A percentile compares a stretch with the other conserved stretches of the same genome.
These are phyloP conservation scores for Pezicula rhizophila DNA, from an alignment of 2,329 filamentous ascomycete species.

Conservation along the genomic window DNA sequence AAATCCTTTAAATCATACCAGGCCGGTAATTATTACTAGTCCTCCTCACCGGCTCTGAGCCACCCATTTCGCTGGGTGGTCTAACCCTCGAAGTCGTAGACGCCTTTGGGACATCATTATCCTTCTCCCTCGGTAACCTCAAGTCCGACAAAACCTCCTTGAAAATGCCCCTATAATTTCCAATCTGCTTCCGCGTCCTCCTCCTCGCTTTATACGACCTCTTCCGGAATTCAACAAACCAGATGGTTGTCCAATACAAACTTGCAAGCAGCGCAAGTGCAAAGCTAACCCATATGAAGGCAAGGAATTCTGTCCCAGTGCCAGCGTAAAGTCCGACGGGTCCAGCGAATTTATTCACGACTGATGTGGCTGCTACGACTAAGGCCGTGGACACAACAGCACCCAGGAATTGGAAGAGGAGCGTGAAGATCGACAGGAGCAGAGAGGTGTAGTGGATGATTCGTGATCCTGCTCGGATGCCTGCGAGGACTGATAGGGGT, in stretches of 20 bases:
- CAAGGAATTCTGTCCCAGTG: not conserved
- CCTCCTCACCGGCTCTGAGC: not conserved
- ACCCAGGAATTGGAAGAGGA: not conserved
- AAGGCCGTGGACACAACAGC: not conserved
- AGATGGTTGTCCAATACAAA: not conserved
- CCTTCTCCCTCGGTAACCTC: not conserved
- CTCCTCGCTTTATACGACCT: not conserved
- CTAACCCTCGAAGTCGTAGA: no score
- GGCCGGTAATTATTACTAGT: not conserved
- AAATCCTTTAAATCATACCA: no score
- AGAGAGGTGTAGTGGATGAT: not conserved
- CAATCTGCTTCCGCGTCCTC: not conserved
- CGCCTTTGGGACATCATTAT: not conserved
- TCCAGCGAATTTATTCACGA: not conserved
- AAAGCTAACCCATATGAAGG: not conserved
- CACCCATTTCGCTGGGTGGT: no score
- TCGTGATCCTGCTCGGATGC: not conserved
- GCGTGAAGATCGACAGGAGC: not conserved
- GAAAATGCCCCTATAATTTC: not conserved
- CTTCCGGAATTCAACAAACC: not conserved
- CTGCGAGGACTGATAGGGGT: not conserved
- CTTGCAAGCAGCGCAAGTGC: not conserved
- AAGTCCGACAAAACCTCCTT: not conserved
- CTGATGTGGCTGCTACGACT: not conserved
- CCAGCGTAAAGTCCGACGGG: not conserved